These are phyloP conservation scores for Aspergillus neoniger DNA, from an alignment of 2,329 filamentous ascomycete species.

Conservation along the genomic window DNA sequence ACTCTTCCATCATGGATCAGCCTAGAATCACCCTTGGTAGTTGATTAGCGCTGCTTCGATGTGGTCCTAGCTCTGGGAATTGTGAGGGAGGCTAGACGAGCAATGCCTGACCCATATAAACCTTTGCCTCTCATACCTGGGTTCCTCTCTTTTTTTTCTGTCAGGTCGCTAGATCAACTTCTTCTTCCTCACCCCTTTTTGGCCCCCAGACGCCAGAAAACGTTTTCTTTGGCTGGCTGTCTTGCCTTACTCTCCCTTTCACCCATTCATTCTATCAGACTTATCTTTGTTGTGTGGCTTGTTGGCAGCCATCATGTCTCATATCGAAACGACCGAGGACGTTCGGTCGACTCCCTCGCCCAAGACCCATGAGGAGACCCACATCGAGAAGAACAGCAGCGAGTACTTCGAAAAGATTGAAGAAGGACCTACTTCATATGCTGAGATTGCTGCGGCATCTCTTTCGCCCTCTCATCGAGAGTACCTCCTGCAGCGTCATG, in stretches of 20 bases:
- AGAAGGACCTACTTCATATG: neutral
- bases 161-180: neutral
- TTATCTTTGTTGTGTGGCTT: neutral
- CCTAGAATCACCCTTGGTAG: neutral
- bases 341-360: neutral
- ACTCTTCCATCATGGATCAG: neutral
- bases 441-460: conserved; percentile 7
- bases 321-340: conserved; percentile 4
- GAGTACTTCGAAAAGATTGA: conserved; percentile 18
- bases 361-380: conserved; percentile 1
- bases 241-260: neutral
- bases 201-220: neutral
- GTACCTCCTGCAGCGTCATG: conserved; percentile 56
- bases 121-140: neutral
- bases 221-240: neutral
- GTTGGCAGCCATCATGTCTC: neutral
- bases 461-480: conserved; percentile 35
- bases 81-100: neutral
- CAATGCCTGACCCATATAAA: neutral
- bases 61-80: neutral
- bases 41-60: neutral
- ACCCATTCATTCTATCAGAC: no score
- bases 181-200: neutral
- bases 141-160: neutral
- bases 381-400: conserved; percentile 14